Percentiles rank a stretch among this genome's conserved stretches.
Evolutionary conservation across 2,329 filamentous ascomycete species (phyloP).

Genomic region (Dryadomyces sulphureus): DNA sequence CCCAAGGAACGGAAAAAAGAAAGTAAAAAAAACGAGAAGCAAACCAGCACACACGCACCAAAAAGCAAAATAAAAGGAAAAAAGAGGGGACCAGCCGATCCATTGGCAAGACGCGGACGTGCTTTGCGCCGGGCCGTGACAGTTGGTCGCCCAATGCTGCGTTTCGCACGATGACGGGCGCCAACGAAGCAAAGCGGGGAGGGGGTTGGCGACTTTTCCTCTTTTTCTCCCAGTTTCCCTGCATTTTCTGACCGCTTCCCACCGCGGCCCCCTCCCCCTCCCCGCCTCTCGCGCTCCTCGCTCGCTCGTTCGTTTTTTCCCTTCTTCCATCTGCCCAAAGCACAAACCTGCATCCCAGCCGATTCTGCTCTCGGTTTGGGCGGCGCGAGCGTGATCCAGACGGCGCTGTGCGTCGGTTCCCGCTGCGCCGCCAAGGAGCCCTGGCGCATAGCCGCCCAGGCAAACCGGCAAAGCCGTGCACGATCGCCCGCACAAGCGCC

Average conservation of each 20-base stretch:
- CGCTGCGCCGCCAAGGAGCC: neutral
- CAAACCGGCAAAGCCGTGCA: neutral
- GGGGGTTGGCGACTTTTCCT: neutral
- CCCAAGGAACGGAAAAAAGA: neutral
- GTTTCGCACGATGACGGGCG: conserved; percentile 2
- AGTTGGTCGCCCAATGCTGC: conserved; percentile 7
- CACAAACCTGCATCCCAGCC: neutral
- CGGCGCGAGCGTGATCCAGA: too few relatives aligned
- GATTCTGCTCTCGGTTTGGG: too few relatives aligned
- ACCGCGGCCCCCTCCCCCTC: neutral
- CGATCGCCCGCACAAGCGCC: neutral
- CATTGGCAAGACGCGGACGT: neutral
- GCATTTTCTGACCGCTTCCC: neutral
- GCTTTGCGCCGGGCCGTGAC: conserved; percentile 8
- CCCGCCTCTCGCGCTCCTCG: neutral
- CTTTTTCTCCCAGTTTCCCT: neutral
- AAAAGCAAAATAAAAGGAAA: neutral
- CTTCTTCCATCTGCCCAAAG: neutral
- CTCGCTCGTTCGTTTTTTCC: neutral
- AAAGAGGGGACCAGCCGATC: neutral
- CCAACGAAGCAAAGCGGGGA: neutral
- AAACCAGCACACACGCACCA: too few relatives aligned
- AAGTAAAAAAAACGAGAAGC: neutral
- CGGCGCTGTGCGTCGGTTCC: too few relatives aligned
- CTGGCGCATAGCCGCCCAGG: neutral